Conservation (phyloP, 2,329 filamentous ascomycete species). For the Daldinia eschscholtzii region DNA sequence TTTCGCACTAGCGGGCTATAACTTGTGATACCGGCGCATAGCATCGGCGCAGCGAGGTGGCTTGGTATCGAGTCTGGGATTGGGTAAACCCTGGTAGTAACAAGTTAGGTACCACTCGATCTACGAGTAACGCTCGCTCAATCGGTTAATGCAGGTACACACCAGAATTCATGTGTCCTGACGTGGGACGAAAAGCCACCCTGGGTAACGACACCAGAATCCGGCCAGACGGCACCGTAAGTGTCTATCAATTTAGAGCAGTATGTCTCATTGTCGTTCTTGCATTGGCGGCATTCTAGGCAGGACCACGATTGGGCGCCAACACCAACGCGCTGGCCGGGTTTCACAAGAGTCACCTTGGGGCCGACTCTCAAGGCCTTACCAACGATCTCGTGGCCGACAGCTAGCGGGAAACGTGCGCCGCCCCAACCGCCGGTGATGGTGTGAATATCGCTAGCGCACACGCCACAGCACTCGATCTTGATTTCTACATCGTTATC, state of each 20-base stretch:
- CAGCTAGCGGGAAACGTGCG: constrained; percentile 57
- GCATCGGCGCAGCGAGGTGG: constrained; percentile 78
- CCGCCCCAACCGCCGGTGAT: constrained; percentile 75
- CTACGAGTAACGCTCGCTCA: not conserved
- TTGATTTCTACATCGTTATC: constrained; percentile 90
- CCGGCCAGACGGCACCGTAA: constrained; percentile 69
- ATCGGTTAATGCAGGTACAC: constrained; percentile 34
- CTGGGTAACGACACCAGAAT: constrained; percentile 72
- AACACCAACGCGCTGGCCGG: constrained; percentile 75
- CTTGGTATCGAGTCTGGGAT: constrained; percentile 79
- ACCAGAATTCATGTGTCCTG: constrained; percentile 81
- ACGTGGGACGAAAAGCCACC: constrained; percentile 74
- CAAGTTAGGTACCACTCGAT: constrained; percentile 16
- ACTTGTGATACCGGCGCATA: constrained; percentile 86
- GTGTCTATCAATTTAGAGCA: constrained; percentile 72
- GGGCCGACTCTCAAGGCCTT: constrained; percentile 75
- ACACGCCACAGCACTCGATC: constrained; percentile 84
- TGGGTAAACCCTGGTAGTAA: constrained; percentile 67
- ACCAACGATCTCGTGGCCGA: constrained; percentile 80
- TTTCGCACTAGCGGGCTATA: constrained; percentile 83
- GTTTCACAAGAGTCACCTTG: constrained; percentile 71
- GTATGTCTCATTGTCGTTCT: constrained; percentile 76
- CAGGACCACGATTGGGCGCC: constrained; percentile 76
- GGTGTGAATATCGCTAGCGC: constrained; percentile 79
- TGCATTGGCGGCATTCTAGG: constrained; percentile 74